phyloP scores from a whole-genome alignment of 495 filamentous ascomycete species.

The Penicillium crystallinum region DNA sequence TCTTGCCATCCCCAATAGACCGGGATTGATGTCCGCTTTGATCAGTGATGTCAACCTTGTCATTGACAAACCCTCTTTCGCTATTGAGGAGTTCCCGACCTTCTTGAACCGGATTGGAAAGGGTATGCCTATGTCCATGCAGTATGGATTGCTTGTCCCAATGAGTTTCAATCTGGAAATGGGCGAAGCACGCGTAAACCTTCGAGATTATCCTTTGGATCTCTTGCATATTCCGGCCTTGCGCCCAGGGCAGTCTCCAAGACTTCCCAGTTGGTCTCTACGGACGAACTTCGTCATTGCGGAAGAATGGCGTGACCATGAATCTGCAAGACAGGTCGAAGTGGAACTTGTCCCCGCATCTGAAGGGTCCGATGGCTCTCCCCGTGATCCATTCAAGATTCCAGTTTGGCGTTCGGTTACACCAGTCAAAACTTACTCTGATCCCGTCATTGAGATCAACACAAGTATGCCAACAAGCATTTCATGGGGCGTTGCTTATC shows the following conservation, averaged over 20 bases:
- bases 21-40: slow-evolving; percentile 71
- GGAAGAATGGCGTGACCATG: slow-evolving; percentile 76
- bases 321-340: slow-evolving; percentile 72
- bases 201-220: slow-evolving; percentile 92
- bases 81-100: slow-evolving; percentile 67
- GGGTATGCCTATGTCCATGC: slow-evolving; percentile 86
- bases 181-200: slow-evolving; percentile 77
- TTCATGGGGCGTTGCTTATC: slow-evolving; percentile 95
- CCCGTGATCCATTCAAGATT: slow-evolving; percentile 58
- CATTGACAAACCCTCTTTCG: slow-evolving; percentile 92
- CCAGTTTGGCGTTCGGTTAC: slow-evolving; percentile 88
- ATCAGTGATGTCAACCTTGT: slow-evolving; percentile 81
- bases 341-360: slow-evolving; percentile 80
- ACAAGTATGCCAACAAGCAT: slow-evolving; percentile 86
- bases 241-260: slow-evolving; percentile 70
- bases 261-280: slow-evolving; percentile 75
- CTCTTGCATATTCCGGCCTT: slow-evolving; percentile 85
- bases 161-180: slow-evolving; percentile 86
- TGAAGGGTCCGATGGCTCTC: slow-evolving; percentile 41
- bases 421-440: slow-evolving; percentile 94
- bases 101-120: slow-evolving; percentile 89
- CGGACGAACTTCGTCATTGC: slow-evolving; percentile 94
- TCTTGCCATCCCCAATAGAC: slow-evolving; percentile 79
- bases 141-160: slow-evolving; percentile 83
- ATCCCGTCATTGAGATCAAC: slow-evolving; percentile 86